phyloP scores from a whole-genome alignment of 495 filamentous ascomycete species.

The Talaromyces stipitatus region DNA sequence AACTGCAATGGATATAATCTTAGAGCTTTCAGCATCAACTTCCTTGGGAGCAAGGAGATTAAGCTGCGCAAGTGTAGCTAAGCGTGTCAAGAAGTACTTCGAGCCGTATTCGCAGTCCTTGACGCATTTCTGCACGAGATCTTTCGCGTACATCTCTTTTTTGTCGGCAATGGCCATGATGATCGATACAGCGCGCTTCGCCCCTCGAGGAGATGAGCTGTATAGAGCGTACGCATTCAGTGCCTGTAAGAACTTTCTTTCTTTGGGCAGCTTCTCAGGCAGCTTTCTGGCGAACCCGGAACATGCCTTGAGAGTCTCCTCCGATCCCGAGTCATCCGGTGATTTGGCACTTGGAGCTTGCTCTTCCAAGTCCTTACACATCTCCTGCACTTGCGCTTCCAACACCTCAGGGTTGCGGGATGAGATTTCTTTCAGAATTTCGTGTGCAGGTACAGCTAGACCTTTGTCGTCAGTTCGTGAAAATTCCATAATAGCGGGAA shows the following conservation, averaged over 20 bases:
- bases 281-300: slow-evolving; percentile 81
- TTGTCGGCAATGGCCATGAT: slow-evolving; percentile 73
- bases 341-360: slow-evolving; percentile 65
- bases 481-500: slow-evolving; percentile 80
- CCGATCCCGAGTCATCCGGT: slow-evolving; percentile 57
- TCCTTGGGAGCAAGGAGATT: slow-evolving; percentile 68
- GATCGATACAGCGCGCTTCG: slow-evolving; percentile 90
- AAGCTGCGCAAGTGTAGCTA: slow-evolving; percentile 78
- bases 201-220: slow-evolving; percentile 71
- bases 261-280: slow-evolving; percentile 74
- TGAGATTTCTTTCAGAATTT: slow-evolving; percentile 89
- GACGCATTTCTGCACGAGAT: slow-evolving; percentile 66
- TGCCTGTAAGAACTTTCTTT: slow-evolving; percentile 76
- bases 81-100: slow-evolving; percentile 70
- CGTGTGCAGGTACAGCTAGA: slow-evolving; percentile 72
- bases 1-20: slow-evolving; percentile 71
- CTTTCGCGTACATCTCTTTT: slow-evolving; percentile 80
- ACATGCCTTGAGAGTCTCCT: slow-evolving; percentile 88
- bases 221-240: slow-evolving; percentile 73
- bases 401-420: slow-evolving; percentile 80
- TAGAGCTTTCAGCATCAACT: slow-evolving; percentile 63
- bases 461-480: slow-evolving; percentile 73
- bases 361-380: slow-evolving; percentile 76
- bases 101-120: slow-evolving; percentile 71
- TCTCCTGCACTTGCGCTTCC: slow-evolving; percentile 83